Percentiles rank a stretch among this genome's conserved stretches.
Conservation (phyloP, 2,329 filamentous ascomycete species). For the Purpureocillium takamizusanense region DNA sequence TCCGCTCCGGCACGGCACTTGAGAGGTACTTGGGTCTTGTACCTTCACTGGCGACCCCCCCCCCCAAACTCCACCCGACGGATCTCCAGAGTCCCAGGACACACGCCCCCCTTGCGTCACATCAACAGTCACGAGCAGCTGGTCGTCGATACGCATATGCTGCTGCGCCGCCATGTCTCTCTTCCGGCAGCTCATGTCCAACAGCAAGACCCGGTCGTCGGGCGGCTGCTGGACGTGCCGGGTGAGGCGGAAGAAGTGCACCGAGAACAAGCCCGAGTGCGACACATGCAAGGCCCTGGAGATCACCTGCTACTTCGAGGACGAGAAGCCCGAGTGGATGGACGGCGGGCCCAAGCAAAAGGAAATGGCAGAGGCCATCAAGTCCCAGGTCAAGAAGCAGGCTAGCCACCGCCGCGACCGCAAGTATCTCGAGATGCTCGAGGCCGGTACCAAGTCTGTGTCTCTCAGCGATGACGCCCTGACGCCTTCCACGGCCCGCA, state of each 20-base stretch:
- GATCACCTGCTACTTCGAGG: conserved; percentile 45
- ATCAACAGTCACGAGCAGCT: neutral
- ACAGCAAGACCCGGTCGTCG: conserved; percentile 25
- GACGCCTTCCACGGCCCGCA: conserved; percentile 2
- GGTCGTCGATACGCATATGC: too few species aligned
- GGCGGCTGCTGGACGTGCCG: conserved; percentile 53
- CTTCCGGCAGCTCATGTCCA: conserved; percentile 11
- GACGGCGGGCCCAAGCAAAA: conserved; percentile 40
- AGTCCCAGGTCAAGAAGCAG: conserved; percentile 47
- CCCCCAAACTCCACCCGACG: too few species aligned
- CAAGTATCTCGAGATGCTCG: conserved; percentile 36
- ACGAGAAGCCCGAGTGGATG: conserved; percentile 49
- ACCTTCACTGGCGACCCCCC: too few species aligned
- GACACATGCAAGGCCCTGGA: conserved; percentile 40
- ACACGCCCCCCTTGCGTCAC: neutral
- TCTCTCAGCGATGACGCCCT: conserved; percentile 10
- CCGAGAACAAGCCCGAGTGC: conserved; percentile 43
- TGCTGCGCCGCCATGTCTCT: conserved; percentile 10
- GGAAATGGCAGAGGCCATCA: conserved; percentile 42
- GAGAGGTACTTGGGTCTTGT: too few species aligned
- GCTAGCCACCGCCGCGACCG: conserved; percentile 40
- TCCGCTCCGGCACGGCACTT: too few species aligned
- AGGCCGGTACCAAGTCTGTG: conserved; percentile 20
- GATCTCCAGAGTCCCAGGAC: too few species aligned
- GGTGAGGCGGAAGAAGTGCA: conserved; percentile 53